Base-by-base conservation (phyloP, 2,329 filamentous ascomycete species). In the Cercospora janseana region DNA sequence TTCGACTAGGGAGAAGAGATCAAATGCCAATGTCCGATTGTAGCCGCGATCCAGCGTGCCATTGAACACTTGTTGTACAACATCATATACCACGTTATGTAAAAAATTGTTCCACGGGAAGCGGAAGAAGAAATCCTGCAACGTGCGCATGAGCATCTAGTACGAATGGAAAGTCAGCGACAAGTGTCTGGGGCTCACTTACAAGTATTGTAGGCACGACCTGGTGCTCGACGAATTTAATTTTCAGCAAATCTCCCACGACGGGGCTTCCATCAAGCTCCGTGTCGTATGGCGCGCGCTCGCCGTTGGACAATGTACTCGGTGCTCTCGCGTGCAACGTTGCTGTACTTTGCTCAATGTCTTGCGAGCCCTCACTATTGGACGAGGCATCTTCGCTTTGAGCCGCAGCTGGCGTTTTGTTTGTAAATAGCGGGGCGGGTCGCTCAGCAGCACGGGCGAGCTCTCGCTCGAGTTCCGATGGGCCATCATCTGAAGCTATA, bases 51-150 rank as follows among this genome's bases (percentile, higher is more conserved):
- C 92, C 87, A 98, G 95, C 0, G 90, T 90, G 6, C 93, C 93
- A 66, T 98, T 98, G 70, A 98, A 97, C 1, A 98, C 93, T 74
- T 98, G 93, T 69, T 98, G 93, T 34, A 98, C 88, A 64, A 98
- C 91, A 69, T 98, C 93, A 67, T 98, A 98, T 40, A 98, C 93
- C 34, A 98, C 93, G 65, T 98, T 98, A 72, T 98, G 93, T 35
- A 98, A 79, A 66, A 98, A 98, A 69, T 98, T 98, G 71, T 98
- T 98, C 93, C 93, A 98, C 1, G 93, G 92, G 65, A 97, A 98
- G 52, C 86, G 83, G 75, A 98, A 98, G 73, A 98, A 98, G 75
- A 97, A 97, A 50, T 90, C 88, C 89, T 94, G 58, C 7, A 31
- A 40, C 12, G 8, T 16, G n/a, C 38, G 42, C 32, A 40, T 50